Percentiles rank a stretch among this genome's conserved stretches.
Conservation (phyloP, 352 stramenopile species). For the Phytophthora cactorum region DNA sequence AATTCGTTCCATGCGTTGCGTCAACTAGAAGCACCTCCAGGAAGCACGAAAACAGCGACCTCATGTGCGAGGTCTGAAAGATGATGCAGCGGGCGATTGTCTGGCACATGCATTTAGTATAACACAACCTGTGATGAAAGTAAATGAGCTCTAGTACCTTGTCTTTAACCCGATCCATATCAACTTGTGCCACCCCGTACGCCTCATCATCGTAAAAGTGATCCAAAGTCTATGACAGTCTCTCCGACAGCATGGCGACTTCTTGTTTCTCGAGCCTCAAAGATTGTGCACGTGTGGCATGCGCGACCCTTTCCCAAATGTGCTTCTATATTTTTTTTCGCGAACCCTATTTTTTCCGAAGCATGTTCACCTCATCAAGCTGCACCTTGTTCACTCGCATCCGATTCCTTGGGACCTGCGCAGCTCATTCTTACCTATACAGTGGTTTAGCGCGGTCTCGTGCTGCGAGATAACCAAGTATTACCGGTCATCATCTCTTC, state of each 20-base stretch:
- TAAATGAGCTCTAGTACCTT: not conserved
- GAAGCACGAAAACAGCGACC: not conserved
- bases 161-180: not conserved
- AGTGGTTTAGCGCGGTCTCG: not conserved
- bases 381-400: not conserved
- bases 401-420: not conserved
- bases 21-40: not conserved
- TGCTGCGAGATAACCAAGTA: too few relatives aligned
- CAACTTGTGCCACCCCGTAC: too few relatives aligned
- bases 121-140: not conserved
- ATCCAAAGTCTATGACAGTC: not conserved
- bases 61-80: slow-evolving; percentile 4
- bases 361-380: not conserved
- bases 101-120: not conserved
- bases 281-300: slow-evolving; percentile 10
- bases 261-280: not conserved
- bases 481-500: too few relatives aligned
- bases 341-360: not conserved
- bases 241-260: not conserved
- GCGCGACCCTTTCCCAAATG: not conserved
- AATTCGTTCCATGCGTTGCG: slow-evolving; percentile 14
- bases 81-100: not conserved
- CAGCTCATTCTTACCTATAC: not conserved
- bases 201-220: not conserved
- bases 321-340: slow-evolving; percentile 11